A percentile compares a stretch with the other conserved stretches of the same genome.
phyloP scores from a whole-genome alignment of 805 yeast species.

The Kodamaea lidongshanica region DNA sequence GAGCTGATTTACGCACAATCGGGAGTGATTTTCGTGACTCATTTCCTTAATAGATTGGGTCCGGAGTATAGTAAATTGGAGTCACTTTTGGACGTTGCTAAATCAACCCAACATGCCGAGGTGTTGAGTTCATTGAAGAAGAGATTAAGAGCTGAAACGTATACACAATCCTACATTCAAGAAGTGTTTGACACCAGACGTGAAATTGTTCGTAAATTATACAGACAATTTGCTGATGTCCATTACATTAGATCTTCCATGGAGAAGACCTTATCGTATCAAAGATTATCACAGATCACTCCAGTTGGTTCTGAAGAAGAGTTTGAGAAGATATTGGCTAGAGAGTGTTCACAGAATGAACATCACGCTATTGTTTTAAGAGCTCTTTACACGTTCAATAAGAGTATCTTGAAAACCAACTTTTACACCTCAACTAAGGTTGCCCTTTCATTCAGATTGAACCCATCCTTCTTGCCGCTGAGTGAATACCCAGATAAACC shows the following conservation, averaged over 20 bases:
- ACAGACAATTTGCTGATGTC: slow-evolving; percentile 84
- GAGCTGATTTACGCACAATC: slow-evolving; percentile 93
- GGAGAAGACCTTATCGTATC: slow-evolving; percentile 79
- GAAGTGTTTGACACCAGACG: slow-evolving; percentile 68
- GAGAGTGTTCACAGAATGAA: slow-evolving; percentile 75
- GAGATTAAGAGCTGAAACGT: slow-evolving; percentile 88
- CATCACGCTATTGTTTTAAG: slow-evolving; percentile 71
- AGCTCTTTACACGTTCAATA: slow-evolving; percentile 79
- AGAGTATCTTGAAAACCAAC: slow-evolving; percentile 84
- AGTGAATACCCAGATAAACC: slow-evolving; percentile 90
- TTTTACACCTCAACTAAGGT: slow-evolving; percentile 91
- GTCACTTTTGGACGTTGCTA: slow-evolving; percentile 54
- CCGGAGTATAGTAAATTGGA: slow-evolving; percentile 74
- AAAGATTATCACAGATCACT: slow-evolving; percentile 71
- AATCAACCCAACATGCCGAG: slow-evolving; percentile 64
- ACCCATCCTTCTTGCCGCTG: slow-evolving; percentile 78
- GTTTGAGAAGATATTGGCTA: slow-evolving; percentile 59
- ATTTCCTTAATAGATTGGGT: slow-evolving; percentile 90
- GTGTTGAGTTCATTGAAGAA: slow-evolving; percentile 75
- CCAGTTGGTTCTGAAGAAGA: slow-evolving; percentile 72
- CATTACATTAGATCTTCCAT: slow-evolving; percentile 72
- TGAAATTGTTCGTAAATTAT: slow-evolving; percentile 71
- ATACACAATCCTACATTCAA: slow-evolving; percentile 75
- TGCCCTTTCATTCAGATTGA: slow-evolving; percentile 86
- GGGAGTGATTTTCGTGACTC: slow-evolving; percentile 87